Base-by-base conservation (phyloP, 352 stramenopile genomes). In the Aphanomyces invadans region DNA sequence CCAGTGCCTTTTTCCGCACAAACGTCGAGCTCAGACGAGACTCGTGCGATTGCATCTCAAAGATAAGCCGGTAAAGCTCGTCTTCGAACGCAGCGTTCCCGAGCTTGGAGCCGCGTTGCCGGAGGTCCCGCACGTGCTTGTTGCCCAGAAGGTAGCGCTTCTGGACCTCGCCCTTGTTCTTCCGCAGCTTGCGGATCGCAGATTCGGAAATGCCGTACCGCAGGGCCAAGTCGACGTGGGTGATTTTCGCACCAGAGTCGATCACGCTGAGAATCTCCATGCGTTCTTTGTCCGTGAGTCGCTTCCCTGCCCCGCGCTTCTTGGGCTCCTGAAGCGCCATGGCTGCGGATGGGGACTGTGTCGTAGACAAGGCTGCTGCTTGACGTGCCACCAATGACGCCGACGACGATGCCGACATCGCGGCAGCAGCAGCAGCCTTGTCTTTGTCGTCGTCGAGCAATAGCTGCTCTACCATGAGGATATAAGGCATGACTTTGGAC, bases 191-290 rank as follows among this genome's bases (percentile, higher is more conserved):
- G 67, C 86, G 86, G 66, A 95, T 95, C 57, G 86, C 86, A 44
- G 83, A 84, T 52, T 95, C 86, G 11, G 86, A 95, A 32, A 95
- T 84, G 59, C 86, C 86, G 68, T 95, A 95, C 33, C 78, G 82
- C 69, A 90, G 89, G 26, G 86, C 86, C 23, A 95, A 72, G 65
- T 95, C 86, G 49, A 95, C 86, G 68, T 95, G 92, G 73, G 92
- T 95, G 33, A 92, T 83, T 71, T 95, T 95, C 56, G 72, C 65
- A 67, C 92, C 86, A n/a, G 76, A 77, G 60, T 85, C 76, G 39
- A 91, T 74, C 61, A 87, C 86, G 62, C 91, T 80, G 56, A 95
- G 75, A 68, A 95, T 95, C 72, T 95, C 83, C 83, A 95, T 95
- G 73, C 86, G 86, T 74, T 95, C 78, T 71, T 95, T 84, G 79